Evolutionary conservation across 805 yeast genomes (phyloP).

Genomic region (Yamadazyma insecticola): DNA sequence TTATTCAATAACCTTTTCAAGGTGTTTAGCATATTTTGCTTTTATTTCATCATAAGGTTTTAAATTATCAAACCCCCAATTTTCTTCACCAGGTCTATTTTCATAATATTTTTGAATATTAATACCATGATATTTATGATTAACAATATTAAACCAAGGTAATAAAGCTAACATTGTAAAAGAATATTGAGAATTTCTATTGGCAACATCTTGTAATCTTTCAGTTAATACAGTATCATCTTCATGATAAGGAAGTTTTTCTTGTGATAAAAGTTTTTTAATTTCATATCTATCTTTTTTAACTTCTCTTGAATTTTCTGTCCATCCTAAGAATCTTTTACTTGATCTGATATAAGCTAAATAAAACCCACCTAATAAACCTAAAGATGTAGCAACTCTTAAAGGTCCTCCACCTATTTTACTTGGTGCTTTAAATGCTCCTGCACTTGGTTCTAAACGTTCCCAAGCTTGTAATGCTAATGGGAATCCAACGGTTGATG

Average conservation of each 20-base stretch:
- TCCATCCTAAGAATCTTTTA: constrained; percentile 72
- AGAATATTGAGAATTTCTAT: constrained; percentile 73
- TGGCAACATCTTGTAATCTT: constrained; percentile 68
- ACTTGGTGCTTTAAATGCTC: constrained; percentile 40
- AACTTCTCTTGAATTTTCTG: constrained; percentile 71
- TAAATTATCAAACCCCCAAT: constrained; percentile 48
- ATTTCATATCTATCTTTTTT: constrained; percentile 68
- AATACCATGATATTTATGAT: constrained; percentile 81
- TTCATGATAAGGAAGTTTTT: constrained; percentile 62
- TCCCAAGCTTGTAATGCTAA: constrained; percentile 39
- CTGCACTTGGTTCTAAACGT: constrained; percentile 37
- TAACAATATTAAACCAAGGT: constrained; percentile 80
- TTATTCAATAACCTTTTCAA: too few species aligned
- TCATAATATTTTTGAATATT: constrained; percentile 58
- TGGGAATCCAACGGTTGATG: constrained; percentile 39
- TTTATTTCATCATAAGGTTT: constrained; percentile 49
- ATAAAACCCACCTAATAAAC: constrained; percentile 69
- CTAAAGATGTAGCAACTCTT: constrained; percentile 59
- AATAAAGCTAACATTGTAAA: constrained; percentile 53
- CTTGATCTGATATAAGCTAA: constrained; percentile 64
- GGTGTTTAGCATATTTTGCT: constrained; percentile 22
- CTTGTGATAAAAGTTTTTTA: constrained; percentile 59
- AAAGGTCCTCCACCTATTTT: constrained; percentile 52
- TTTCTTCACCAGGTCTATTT: constrained; percentile 54
- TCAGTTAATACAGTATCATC: constrained; percentile 53